Base-by-base conservation (phyloP, 306 rosid genomes). In the Elaeagnus macrophylla region DNA sequence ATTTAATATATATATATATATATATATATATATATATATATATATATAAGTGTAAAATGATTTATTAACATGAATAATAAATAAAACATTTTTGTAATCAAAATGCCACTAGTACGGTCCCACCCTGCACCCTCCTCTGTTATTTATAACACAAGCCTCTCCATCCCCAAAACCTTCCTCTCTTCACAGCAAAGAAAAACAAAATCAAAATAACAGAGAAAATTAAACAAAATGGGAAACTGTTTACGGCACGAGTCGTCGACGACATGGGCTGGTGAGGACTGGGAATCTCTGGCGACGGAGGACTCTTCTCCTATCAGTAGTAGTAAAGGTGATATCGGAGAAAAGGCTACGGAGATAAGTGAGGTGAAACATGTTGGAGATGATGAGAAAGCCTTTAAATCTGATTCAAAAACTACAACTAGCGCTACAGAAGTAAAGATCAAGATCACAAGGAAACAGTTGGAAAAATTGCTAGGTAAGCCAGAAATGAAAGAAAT, bases 371-470 rank as follows among this genome's bases (percentile, higher is more conserved):
- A 37, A 15, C 37, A 53, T 13, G 67, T 18, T 9, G 51, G 18
- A 32, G 37, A 12, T 5, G 45, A 39, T 7, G 3, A 6, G 1
- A 65, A 17, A 13, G 37, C 8, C 10, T 18, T n/a, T 41, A 42
- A 45, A 0, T 0, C 71, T 7, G 7, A 51, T 15, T 8, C 59
- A 13, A 36, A 35, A 14, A 15, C 10, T 15, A 7, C 10, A 12
- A 51, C 40, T 9, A 49, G 58, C 32, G 10, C 55, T 12, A 75
- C 67, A 10, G 85, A 73, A 75, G 76, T 88, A 58, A 88, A 88
- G 79, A 75, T 88, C 55, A 88, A 79, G 82, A 88, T 88, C 37
- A 74, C 90, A 18, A 88, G 78, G 94, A 88, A 77, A 56, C 82
- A 84, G 50, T 16, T 84, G 64, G 76, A 80, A 59, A 77, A 72